Evolutionary conservation across 2,329 filamentous ascomycete species (phyloP), one percentile per base, ranked within the genome.

Genomic region (Fusarium sp.): DNA sequence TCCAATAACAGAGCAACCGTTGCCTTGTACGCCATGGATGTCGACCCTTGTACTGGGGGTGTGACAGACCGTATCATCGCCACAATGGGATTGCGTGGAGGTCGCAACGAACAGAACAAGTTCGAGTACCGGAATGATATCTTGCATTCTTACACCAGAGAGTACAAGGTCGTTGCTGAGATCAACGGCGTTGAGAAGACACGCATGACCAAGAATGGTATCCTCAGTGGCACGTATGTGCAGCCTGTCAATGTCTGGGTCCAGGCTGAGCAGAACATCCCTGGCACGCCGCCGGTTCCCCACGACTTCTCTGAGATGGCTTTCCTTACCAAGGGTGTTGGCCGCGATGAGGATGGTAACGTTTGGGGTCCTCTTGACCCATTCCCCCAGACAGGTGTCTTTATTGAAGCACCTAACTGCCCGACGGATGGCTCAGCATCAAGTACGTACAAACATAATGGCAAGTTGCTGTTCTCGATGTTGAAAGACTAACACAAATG

Each of bases 291-390:
- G 6, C 82, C 82, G 0, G 78, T 80, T 6, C 75, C 81, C 2
- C 75, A 81, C 50, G 79, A 84, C 71, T 84, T 83, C 65, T 81
- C 80, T 5, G 76, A 81, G 63, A 77, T 84, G 79, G 79, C 72
- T 4, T 83, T 81, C 66, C 73, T 84, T 8, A 82, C 81, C 5
- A 60, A 75, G 25, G 83, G 82, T 1, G 78, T 84, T 20, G 83
- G 83, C 1, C 71, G 76, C 7, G 82, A 83, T 58, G 81, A 71
- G 8, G 70, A 78, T 5, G 82, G 82, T 1, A 81, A 83, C 59
- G 69, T 83, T 20, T 84, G 80, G 78, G 82, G 82, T 0, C 81
- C 82, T 0, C 72, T 84, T 5, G 78, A 82, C 8, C 83, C 82
- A 1, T 84, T 84, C 68, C 82, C 82, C 0, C 81, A 84, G 73